Conservation (phyloP, 1,284 basidiomycete species). For the Pterula multifida region DNA sequence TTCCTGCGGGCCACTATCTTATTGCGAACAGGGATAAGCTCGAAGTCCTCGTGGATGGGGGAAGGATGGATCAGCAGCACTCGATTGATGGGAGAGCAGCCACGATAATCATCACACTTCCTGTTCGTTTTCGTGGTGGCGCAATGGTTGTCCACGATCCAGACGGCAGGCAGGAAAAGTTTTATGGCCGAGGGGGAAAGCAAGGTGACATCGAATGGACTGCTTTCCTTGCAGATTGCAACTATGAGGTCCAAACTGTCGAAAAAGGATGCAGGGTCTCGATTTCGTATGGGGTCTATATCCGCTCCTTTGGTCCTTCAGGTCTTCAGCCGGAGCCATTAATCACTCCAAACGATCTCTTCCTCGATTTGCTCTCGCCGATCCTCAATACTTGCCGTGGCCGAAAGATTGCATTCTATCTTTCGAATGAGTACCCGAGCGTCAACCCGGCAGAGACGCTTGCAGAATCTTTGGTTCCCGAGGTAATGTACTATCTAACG, state of each 20-base stretch:
- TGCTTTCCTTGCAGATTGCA: slow-evolving; percentile 60
- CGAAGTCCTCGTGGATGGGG: slow-evolving; percentile 52
- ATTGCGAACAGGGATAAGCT: slow-evolving; percentile 55
- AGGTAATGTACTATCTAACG: slow-evolving; percentile 30
- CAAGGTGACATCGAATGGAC: slow-evolving; percentile 62
- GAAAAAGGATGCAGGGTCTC: slow-evolving; percentile 57
- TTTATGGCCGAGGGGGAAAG: slow-evolving; percentile 48
- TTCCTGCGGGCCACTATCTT: slow-evolving; percentile 58
- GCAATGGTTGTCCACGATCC: slow-evolving; percentile 42
- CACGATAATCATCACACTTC: slow-evolving; percentile 60
- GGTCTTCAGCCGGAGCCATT: slow-evolving; percentile 42
- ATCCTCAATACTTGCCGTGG: slow-evolving; percentile 61
- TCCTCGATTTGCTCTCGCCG: slow-evolving; percentile 57
- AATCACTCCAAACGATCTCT: slow-evolving; percentile 57
- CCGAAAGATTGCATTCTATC: slow-evolving; percentile 57
- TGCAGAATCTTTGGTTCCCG: slow-evolving; percentile 58
- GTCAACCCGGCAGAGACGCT: slow-evolving; percentile 59
- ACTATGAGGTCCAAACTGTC: slow-evolving; percentile 60
- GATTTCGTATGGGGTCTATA: slow-evolving; percentile 58
- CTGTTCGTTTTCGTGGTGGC: slow-evolving; percentile 61
- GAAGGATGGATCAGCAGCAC: slow-evolving; percentile 42
- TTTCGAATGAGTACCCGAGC: slow-evolving; percentile 52
- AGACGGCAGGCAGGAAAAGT: slow-evolving; percentile 50
- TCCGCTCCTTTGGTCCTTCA: slow-evolving; percentile 53
- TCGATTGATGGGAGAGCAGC: slow-evolving; percentile 54